A percentile compares a stretch with the other conserved stretches of the same genome.
Evolutionary conservation across 805 yeast species (phyloP).

Genomic region (Yarrowia deformans): DNA sequence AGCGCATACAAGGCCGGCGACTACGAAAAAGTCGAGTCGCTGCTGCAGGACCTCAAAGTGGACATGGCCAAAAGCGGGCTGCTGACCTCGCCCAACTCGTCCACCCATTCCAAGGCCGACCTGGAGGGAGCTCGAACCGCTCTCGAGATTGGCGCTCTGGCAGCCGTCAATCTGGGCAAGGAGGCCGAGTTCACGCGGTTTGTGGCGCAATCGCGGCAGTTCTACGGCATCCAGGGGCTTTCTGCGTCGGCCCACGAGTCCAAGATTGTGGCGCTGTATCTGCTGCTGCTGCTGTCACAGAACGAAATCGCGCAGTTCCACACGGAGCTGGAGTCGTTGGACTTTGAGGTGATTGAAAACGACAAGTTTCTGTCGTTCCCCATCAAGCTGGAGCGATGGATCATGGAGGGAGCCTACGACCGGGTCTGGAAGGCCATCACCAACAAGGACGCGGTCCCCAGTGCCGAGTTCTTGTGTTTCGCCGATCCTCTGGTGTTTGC

Average conservation of each 20-base stretch:
- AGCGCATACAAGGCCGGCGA: conserved; percentile 67
- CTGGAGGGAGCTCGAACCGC: conserved; percentile 80
- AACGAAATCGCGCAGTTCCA: conserved; percentile 90
- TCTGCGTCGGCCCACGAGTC: conserved; percentile 66
- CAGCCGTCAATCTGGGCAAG: conserved; percentile 69
- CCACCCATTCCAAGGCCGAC: conserved; percentile 57
- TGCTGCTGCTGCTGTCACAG: conserved; percentile 77
- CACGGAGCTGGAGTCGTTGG: conserved; percentile 80
- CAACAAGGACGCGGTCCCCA: conserved; percentile 57
- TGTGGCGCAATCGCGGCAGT: conserved; percentile 77
- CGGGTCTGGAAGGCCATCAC: conserved; percentile 83
- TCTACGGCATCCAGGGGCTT: conserved; percentile 60
- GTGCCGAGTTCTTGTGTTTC: conserved; percentile 79
- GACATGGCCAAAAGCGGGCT: conserved; percentile 79
- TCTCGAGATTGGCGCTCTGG: conserved; percentile 86
- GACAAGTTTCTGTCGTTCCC: conserved; percentile 84
- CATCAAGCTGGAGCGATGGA: conserved; percentile 85
- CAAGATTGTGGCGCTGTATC: conserved; percentile 76
- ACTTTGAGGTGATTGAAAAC: conserved; percentile 64
- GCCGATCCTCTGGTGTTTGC: conserved; percentile 77
- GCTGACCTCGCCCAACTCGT: conserved; percentile 66
- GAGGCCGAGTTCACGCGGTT: conserved; percentile 73
- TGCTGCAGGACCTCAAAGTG: conserved; percentile 76
- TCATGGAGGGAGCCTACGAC: conserved; percentile 96
- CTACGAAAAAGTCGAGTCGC: conserved; percentile 63